Evolutionary conservation across 2,329 filamentous ascomycete species (phyloP).

Genomic region (Colletotrichum cordylinicola): DNA sequence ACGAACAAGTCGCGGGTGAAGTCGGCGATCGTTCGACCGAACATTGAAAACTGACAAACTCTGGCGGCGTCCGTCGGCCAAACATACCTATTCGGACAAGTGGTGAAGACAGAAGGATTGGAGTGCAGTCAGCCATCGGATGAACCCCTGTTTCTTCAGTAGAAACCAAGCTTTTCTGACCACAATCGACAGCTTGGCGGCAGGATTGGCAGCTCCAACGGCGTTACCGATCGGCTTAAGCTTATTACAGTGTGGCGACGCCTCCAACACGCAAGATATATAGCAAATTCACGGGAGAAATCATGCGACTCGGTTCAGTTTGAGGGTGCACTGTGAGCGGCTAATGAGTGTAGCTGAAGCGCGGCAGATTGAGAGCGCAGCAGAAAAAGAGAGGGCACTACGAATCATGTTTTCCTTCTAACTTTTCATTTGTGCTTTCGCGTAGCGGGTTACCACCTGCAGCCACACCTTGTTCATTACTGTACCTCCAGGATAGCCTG

Average conservation of each 20-base stretch:
- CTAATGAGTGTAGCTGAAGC: background rate
- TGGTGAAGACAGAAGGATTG: background rate
- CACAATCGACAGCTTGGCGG: background rate
- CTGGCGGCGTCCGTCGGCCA: background rate
- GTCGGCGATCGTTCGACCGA: background rate
- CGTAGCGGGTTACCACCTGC: too few species aligned
- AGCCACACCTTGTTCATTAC: background rate
- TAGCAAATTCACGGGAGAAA: background rate
- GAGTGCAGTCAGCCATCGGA: background rate
- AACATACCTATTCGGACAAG: background rate
- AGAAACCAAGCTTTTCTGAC: background rate
- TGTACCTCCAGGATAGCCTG: background rate
- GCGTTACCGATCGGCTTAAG: background rate
- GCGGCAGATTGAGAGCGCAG: background rate
- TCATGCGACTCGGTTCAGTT: background rate
- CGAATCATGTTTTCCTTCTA: background rate
- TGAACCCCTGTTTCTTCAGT: background rate
- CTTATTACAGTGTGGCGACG: background rate
- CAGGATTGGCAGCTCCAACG: background rate
- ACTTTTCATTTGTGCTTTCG: background rate
- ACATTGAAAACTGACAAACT: background rate
- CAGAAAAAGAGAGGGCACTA: background rate
- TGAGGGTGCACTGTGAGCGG: rapidly evolving
- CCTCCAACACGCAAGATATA: background rate
- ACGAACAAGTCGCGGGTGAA: background rate